phyloP scores from a whole-genome alignment of 306 rosid genomes.

The Elaeagnus macrophylla region DNA sequence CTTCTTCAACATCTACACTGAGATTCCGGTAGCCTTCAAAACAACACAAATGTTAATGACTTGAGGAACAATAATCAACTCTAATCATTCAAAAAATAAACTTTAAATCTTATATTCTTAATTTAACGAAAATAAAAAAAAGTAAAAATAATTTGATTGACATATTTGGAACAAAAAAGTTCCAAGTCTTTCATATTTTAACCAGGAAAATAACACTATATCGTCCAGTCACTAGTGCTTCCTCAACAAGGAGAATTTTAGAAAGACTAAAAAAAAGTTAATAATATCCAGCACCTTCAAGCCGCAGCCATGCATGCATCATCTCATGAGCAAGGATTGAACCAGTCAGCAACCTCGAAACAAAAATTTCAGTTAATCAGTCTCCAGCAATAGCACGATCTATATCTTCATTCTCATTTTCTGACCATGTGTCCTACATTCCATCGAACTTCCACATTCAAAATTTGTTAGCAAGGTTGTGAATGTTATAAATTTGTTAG shows the following conservation, averaged over 20 bases:
- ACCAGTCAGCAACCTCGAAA: slow-evolving; percentile 74
- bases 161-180: no score
- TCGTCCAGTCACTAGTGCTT: no score
- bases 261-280: no score
- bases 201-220: no score
- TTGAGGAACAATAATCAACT: not conserved
- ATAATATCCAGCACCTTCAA: slow-evolving; percentile 43
- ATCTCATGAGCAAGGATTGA: slow-evolving; percentile 94
- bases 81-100: not conserved
- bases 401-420: slow-evolving; percentile 65
- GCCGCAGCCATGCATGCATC: slow-evolving; percentile 99
- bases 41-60: not conserved
- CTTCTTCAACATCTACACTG: slow-evolving; percentile 94
- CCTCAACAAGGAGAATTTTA: not conserved
- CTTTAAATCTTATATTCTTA: no score
- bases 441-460: slow-evolving; percentile 8
- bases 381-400: slow-evolving; percentile 57
- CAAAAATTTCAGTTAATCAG: not conserved
- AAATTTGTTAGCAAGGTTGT: no score
- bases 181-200: no score
- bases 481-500: slow-evolving; percentile 21
- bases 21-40: slow-evolving; percentile 75
- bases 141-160: no score
- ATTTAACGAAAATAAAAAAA: no score
- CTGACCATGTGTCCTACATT: slow-evolving; percentile 69